Evolutionary conservation across 805 yeast species (phyloP), one percentile per base, ranked within the genome.

Genomic region (Yamadazyma phyllophila): DNA sequence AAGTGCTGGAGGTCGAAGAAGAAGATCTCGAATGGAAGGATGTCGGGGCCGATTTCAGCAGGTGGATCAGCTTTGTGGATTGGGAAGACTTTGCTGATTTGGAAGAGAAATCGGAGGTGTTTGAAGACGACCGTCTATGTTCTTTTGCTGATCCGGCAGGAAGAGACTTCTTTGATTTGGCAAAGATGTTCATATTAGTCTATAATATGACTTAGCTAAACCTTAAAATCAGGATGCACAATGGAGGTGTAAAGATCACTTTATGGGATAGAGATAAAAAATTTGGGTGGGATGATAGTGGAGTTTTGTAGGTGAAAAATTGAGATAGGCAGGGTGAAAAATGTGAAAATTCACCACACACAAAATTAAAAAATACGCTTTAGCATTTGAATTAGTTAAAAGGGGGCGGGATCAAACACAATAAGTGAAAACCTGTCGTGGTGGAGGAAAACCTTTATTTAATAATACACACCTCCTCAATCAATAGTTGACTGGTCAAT

Each of bases 21-120:
- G 49, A 45, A 7, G 53, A 44, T 30, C 54, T 43, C 3, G 54
- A 50, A 41, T 50, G 54, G 31, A 26, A 24, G 14, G 46, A 43
- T 12, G 15, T 32, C 11, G 39, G 40, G 2, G 30, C 35, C 8
- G 42, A 37, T 27, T 33, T 44, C 10, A 41, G 12, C 33, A 31
- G 35, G 3, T 34, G 39, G 12, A 34, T 14, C n/a, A 45, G 38
- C 16, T 43, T 41, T 7, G 17, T 8, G 41, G 42, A 29, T 14
- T 33, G 26, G 27, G 44, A 15, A 12, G 51, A 48, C 26, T 32
- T 38, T 20, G 44, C 13, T 6, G 44, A 26, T 37, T 43, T 43
- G 14, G 40, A 36, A 20, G 52, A 49, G n/a, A 39, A 42, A 20
- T 40, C 43, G 2, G 52, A 46, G 2, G 26, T 49, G 8, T 11